Conservation (phyloP, 352 stramenopile genomes). For the Elongisporangium undulatum region DNA sequence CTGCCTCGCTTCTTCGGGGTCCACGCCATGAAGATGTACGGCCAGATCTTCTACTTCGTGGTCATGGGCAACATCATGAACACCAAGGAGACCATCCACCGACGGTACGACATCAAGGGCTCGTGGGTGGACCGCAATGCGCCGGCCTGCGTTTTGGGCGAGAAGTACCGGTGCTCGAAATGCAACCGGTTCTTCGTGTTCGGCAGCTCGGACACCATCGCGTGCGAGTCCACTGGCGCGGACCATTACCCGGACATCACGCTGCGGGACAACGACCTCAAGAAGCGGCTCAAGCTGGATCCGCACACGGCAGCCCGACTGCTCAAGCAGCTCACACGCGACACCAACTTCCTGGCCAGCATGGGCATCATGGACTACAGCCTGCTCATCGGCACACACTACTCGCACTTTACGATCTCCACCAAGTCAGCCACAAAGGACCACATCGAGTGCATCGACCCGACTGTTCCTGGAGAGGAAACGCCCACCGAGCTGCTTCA, state of each 20-base stretch:
- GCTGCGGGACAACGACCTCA: conserved; percentile 83
- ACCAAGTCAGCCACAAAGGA: conserved; percentile 13
- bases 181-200: conserved; percentile 85
- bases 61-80: conserved; percentile 91
- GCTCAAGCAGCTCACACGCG: conserved; percentile 75
- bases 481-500: conserved; percentile 36
- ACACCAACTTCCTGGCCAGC: conserved; percentile 81
- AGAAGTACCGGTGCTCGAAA: conserved; percentile 80
- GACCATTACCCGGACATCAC: conserved; percentile 85
- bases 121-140: conserved; percentile 88
- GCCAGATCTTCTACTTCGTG: conserved; percentile 89
- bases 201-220: conserved; percentile 29
- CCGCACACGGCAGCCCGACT: conserved; percentile 40
- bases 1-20: conserved; percentile 88
- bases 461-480: conserved; percentile 4
- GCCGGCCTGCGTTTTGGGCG: conserved; percentile 62
- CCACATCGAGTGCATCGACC: not conserved
- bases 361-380: conserved; percentile 92
- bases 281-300: conserved; percentile 76
- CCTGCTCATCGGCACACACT: conserved; percentile 84
- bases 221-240: conserved; percentile 50
- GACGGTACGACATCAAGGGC: conserved; percentile 90
- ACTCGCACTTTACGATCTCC: conserved; percentile 78
- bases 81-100: conserved; percentile 80
- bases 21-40: conserved; percentile 91